phyloP scores from a whole-genome alignment of 108 stramenopile genomes.

The Fragilariopsis cylindrus region DNA sequence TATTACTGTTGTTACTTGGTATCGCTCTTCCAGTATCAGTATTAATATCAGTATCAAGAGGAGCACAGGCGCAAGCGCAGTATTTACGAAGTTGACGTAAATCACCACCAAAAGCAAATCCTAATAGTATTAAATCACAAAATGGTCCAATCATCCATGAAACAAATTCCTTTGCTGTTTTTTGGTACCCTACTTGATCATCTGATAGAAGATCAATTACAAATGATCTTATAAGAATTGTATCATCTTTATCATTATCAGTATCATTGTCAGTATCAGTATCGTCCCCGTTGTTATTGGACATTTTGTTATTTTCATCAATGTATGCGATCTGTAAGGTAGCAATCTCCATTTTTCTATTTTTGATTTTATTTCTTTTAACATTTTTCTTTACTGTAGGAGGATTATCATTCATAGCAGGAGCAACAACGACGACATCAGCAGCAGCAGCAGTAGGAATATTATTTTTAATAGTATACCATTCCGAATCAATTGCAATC shows the following conservation, averaged over 20 bases:
- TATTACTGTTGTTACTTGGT: not conserved
- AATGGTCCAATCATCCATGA: not conserved
- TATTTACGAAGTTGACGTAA: constrained; percentile 18
- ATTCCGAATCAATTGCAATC: constrained; percentile 40
- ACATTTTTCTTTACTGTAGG: not conserved
- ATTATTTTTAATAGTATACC: constrained; percentile 9
- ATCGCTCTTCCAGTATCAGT: not conserved
- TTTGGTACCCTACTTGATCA: not conserved
- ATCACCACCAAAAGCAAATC: constrained; percentile 40
- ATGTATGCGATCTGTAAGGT: constrained; percentile 14
- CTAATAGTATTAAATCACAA: constrained; percentile 16
- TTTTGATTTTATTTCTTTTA: not conserved
- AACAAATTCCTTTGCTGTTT: not conserved
- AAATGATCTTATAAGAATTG: not conserved
- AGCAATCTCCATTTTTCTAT: not conserved
- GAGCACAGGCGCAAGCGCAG: too few species aligned
- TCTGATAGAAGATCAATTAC: not conserved
- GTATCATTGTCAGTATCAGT: not conserved
- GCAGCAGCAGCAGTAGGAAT: not conserved
- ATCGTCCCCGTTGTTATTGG: not conserved
- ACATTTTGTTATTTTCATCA: not conserved
- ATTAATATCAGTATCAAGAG: not conserved
- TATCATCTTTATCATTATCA: not conserved
- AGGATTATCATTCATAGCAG: not conserved
- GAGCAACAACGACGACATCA: not conserved